Conservation (phyloP, 2,329 filamentous ascomycete species). For the Neocucurbitaria cava region DNA sequence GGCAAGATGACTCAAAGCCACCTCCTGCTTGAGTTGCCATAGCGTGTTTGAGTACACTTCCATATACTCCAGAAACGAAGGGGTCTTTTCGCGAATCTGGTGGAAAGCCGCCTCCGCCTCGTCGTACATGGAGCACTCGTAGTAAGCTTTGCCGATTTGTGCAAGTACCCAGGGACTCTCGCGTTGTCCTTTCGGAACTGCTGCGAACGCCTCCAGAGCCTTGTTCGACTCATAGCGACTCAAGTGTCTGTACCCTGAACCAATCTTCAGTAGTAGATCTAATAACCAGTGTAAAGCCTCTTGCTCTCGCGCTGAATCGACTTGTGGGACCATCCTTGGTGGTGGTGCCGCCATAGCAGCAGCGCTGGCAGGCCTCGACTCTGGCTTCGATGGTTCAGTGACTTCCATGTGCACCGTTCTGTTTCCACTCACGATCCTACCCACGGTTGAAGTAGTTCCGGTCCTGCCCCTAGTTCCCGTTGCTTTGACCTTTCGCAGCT, state of each 20-base stretch:
- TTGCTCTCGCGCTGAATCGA: conserved; percentile 70
- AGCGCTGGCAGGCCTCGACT: conserved; percentile 46
- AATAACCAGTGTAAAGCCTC: conserved; percentile 80
- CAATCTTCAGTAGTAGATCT: conserved; percentile 82
- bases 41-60: conserved; percentile 98
- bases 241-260: conserved; percentile 77
- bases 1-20: conserved; percentile 88
- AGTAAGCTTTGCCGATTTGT: conserved; percentile 88
- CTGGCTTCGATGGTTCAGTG: conserved; percentile 75
- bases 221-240: conserved; percentile 80
- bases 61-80: conserved; percentile 90
- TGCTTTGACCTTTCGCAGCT: conserved; percentile 84
- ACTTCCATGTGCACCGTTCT: conserved; percentile 73
- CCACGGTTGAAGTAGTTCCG: conserved; percentile 74
- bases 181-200: conserved; percentile 75
- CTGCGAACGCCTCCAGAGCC: conserved; percentile 75
- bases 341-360: conserved; percentile 30
- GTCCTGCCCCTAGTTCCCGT: conserved; percentile 70
- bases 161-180: conserved; percentile 94
- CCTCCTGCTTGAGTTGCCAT: conserved; percentile 96
- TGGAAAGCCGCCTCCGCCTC: conserved; percentile 89
- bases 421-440: conserved; percentile 88
- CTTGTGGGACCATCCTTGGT: conserved; percentile 51
- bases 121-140: conserved; percentile 84
- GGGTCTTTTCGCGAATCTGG: conserved; percentile 78